These are phyloP conservation scores for Gnetum montanum DNA, from an alignment of 75 land plant species.

Conservation along the genomic window DNA sequence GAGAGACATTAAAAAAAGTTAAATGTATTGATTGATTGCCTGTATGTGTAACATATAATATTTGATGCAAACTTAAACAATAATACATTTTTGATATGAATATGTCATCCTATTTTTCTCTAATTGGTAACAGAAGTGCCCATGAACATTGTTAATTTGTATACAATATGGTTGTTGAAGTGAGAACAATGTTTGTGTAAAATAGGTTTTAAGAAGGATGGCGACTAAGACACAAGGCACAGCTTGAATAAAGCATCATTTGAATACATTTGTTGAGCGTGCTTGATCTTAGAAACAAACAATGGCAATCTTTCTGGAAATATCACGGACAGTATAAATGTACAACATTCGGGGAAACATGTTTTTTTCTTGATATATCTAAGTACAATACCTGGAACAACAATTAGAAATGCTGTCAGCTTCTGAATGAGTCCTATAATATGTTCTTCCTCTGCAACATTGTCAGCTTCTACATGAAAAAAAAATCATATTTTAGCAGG, in stretches of 20 bases:
- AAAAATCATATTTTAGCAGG: background rate
- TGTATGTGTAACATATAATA: no score
- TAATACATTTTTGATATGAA: no score
- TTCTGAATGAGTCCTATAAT: constrained; percentile 21
- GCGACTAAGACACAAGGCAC: background rate
- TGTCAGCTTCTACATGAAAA: constrained; percentile 7
- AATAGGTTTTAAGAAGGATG: background rate
- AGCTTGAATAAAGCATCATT: background rate
- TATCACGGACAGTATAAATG: background rate
- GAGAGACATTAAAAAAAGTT: no score
- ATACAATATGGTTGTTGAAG: no score
- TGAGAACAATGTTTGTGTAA: no score
- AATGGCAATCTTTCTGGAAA: background rate
- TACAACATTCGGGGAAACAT: no score
- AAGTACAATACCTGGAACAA: constrained; percentile 33
- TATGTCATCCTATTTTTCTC: no score
- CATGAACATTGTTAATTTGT: no score
- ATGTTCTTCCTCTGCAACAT: constrained; percentile 14
- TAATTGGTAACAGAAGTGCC: no score
- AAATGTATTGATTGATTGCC: no score
- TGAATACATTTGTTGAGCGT: background rate
- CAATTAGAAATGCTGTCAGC: constrained; percentile 18
- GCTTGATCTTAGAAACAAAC: background rate
- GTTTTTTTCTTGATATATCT: no score
- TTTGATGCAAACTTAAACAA: no score